Evolutionary conservation across 176 grass and related monocot species (phyloP), one percentile per base, ranked within the genome.

Genomic region (Carex kokanica): DNA sequence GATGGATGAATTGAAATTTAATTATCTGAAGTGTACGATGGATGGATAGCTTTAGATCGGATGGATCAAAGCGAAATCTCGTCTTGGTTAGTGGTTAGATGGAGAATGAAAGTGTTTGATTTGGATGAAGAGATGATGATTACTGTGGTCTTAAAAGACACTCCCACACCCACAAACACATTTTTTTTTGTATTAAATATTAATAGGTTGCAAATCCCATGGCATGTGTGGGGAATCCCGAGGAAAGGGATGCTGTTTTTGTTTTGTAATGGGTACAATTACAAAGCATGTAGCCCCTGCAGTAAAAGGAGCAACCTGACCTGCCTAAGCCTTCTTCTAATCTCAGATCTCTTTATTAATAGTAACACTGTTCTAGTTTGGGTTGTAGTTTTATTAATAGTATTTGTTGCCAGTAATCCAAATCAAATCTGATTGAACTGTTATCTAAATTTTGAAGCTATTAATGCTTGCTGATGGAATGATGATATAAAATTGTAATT

Each of bases 91-190:
- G 36, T 89, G 93, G 93, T 81, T 81, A 38, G 36, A 38, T 38
- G 3, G 4, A 5, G 5, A 38, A 38, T 38, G 6, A 38, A 38
- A 38, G 36, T 38, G 36, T 38, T 61, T 78, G 92, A 85, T 86
- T 84, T 86, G 80, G 88, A 89, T 91, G 88, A 69, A 92, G 82
- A 38, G 84, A 97, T 90, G 61, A 83, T 81, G 13, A 86, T 82
- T 34, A 74, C 81, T 74, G 77, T 49, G 45, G 58, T 74, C 86
- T 89, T 78, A 87, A 78, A 96, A 96, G 89, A 83, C 58, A 53
- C 86, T 83, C 81, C 74, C 60, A 38, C 6, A 0, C 0, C 36
- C 36, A 38, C 74, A 79, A 79, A 63, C 61, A 68, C 61, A 86
- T 86, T 24, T 12, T 53, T 58, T 4, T 38, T 38, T 38, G 45